These are phyloP conservation scores for Rutstroemia sp. DNA, from an alignment of 2,329 filamentous ascomycete genomes.

Conservation along the genomic window DNA sequence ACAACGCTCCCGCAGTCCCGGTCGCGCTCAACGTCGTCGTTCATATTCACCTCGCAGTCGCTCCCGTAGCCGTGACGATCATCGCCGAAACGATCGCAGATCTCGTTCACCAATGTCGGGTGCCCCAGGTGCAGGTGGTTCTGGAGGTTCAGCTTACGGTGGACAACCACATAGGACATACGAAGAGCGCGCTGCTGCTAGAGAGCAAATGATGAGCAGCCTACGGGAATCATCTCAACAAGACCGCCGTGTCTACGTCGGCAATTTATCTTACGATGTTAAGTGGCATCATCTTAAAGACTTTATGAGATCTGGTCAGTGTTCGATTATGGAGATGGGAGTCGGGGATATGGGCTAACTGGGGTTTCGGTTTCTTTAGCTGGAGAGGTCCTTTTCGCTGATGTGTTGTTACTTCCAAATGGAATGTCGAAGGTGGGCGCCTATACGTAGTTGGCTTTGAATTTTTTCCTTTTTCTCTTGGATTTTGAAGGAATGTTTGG, in stretches of 20 bases:
- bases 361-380: slow-evolving; percentile 46
- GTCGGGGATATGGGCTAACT: slow-evolving; percentile 34
- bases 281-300: slow-evolving; percentile 99
- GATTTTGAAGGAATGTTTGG: slow-evolving; percentile 80
- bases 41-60: slow-evolving; percentile 75
- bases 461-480: slow-evolving; percentile 42
- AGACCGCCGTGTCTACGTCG: slow-evolving; percentile 98
- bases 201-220: slow-evolving; percentile 94
- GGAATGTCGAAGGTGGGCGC: slow-evolving; percentile 99
- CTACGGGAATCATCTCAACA: slow-evolving; percentile 94
- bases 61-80: slow-evolving; percentile 71
- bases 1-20: slow-evolving; percentile 49
- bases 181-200: slow-evolving; percentile 76
- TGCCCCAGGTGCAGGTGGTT: slow-evolving; percentile 55
- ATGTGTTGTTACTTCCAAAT: slow-evolving; percentile 98
- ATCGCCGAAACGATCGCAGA: slow-evolving; percentile 65
- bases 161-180: slow-evolving; percentile 65
- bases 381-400: slow-evolving; percentile 98
- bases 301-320: slow-evolving; percentile 98
- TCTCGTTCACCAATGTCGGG: slow-evolving; percentile 84
- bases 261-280: slow-evolving; percentile 98
- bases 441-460: slow-evolving; percentile 77
- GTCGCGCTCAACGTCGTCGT: slow-evolving; percentile 59
- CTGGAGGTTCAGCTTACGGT: slow-evolving; percentile 57
- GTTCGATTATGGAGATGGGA: slow-evolving; percentile 13